Conservation (phyloP, 768 basidiomycete genomes). For the Leccinellum luteum region DNA sequence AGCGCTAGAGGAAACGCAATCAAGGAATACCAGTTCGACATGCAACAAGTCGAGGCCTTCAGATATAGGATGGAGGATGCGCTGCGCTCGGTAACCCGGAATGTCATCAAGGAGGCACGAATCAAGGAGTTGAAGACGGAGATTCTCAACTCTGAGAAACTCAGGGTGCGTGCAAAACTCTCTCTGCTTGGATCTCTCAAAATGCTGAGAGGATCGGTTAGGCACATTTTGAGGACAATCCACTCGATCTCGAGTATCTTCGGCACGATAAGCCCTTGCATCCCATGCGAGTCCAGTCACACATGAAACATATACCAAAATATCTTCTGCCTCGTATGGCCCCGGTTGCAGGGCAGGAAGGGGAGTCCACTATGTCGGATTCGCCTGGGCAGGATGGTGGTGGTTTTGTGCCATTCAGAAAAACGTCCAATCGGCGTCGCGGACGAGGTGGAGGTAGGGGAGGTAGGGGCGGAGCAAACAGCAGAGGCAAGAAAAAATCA, state of each 20-base stretch:
- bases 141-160: slow-evolving; percentile 91
- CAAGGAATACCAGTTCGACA: slow-evolving; percentile 92
- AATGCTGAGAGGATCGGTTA: slow-evolving; percentile 30
- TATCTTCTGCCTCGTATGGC: slow-evolving; percentile 82
- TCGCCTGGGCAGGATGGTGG: slow-evolving; percentile 32
- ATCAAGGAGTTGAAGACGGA: slow-evolving; percentile 93
- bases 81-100: slow-evolving; percentile 81
- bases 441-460: slow-evolving; percentile 50
- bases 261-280: slow-evolving; percentile 94
- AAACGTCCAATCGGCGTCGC: slow-evolving; percentile 44
- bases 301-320: slow-evolving; percentile 94
- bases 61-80: slow-evolving; percentile 98
- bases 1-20: slow-evolving; percentile 51
- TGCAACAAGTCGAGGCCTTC: slow-evolving; percentile 96
- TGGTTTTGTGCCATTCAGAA: slow-evolving; percentile 76
- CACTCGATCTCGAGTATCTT: slow-evolving; percentile 86
- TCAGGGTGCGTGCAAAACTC: slow-evolving; percentile 62
- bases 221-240: slow-evolving; percentile 98
- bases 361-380: slow-evolving; percentile 14
- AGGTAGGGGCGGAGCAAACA: slow-evolving; percentile 33
- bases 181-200: background rate
- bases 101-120: slow-evolving; percentile 84
- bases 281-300: slow-evolving; percentile 83
- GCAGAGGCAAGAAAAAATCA: slow-evolving; percentile 60
- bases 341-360: slow-evolving; percentile 42